A percentile compares a stretch with the other conserved stretches of the same genome.
phyloP scores from a whole-genome alignment of 306 rosid genomes.

The Canavalia ensiformis region DNA sequence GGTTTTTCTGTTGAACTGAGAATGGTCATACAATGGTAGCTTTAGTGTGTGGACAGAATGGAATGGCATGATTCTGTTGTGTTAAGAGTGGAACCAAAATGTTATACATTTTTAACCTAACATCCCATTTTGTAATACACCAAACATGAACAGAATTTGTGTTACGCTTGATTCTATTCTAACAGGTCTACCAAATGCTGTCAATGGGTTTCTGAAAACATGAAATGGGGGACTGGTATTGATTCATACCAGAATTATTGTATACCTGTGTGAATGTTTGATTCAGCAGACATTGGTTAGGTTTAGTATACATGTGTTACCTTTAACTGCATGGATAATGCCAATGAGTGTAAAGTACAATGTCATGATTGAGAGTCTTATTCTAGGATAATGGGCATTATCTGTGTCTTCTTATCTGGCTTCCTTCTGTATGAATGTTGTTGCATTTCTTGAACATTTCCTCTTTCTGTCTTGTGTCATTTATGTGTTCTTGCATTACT shows the following conservation, averaged over 20 bases:
- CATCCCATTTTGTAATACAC: neutral
- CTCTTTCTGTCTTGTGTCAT: conserved; percentile 14
- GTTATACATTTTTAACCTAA: neutral
- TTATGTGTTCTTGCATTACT: neutral
- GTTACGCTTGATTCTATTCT: neutral
- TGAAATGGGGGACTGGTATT: neutral
- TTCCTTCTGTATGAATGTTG: neutral
- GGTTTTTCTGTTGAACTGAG: neutral
- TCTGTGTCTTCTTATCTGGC: neutral
- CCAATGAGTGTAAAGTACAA: neutral
- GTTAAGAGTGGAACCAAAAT: neutral
- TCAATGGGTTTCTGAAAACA: neutral
- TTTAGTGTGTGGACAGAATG: neutral
- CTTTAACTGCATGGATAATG: neutral
- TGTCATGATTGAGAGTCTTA: conserved; percentile 10
- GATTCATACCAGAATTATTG: neutral
- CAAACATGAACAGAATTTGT: neutral
- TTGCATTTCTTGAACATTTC: neutral
- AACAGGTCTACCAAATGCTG: neutral
- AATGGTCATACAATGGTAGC: neutral
- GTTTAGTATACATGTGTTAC: neutral
- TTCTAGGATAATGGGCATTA: neutral
- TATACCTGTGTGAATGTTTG: neutral
- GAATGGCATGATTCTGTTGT: neutral
- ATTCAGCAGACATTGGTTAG: conserved; percentile 6